These are phyloP conservation scores for Colletotrichum viniferum DNA, from an alignment of 2,329 filamentous ascomycete species.

Conservation along the genomic window DNA sequence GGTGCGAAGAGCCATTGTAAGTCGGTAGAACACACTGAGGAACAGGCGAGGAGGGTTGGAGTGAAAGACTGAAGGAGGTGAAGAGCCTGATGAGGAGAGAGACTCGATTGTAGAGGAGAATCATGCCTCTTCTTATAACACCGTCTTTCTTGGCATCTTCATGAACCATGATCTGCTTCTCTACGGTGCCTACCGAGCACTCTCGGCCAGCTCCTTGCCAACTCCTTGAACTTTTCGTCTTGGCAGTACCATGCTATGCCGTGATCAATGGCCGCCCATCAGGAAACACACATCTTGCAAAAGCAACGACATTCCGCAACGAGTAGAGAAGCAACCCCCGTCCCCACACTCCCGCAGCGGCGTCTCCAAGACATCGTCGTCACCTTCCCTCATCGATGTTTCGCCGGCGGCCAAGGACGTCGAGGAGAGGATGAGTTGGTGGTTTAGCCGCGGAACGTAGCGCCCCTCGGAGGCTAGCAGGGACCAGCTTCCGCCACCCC, in stretches of 20 bases:
- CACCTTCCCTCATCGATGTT: slow-evolving; percentile 7
- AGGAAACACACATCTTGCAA: neutral
- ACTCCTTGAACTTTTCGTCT: neutral
- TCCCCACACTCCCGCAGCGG: neutral
- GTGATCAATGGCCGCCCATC: neutral
- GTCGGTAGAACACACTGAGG: neutral
- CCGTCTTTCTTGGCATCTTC: neutral
- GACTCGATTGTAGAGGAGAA: neutral
- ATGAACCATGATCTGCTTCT: neutral
- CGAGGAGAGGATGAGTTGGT: neutral
- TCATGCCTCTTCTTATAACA: neutral
- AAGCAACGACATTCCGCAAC: neutral
- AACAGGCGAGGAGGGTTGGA: neutral
- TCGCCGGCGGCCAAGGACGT: neutral
- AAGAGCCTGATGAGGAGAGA: neutral
- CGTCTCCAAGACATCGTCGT: slow-evolving; percentile 8
- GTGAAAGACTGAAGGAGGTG: neutral
- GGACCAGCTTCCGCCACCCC: neutral
- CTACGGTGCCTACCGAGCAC: neutral
- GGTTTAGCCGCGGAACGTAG: neutral
- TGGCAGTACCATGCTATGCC: neutral
- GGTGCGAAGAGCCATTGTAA: slow-evolving; percentile 8
- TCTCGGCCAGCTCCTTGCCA: neutral
- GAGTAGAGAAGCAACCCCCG: neutral
- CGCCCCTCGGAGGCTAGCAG: neutral